A percentile compares a stretch with the other conserved stretches of the same genome.
These are phyloP conservation scores for Clarireedia sp. DNA, from an alignment of 2,329 filamentous ascomycete genomes.

Conservation along the genomic window DNA sequence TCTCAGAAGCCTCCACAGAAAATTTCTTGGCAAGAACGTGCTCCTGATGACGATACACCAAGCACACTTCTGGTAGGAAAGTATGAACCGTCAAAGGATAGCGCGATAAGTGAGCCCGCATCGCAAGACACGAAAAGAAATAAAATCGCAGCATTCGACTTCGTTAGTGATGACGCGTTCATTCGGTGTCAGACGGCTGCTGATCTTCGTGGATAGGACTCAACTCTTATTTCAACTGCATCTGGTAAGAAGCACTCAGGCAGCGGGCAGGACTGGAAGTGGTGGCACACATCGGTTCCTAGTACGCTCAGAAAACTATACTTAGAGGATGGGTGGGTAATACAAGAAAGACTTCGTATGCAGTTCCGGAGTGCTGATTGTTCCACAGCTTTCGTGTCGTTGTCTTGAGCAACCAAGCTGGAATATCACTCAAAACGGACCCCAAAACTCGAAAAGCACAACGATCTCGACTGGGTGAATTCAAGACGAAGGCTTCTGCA, in stretches of 20 bases:
- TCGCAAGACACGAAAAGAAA: constrained; percentile 31
- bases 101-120: constrained; percentile 7
- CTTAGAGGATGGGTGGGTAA: constrained; percentile 52
- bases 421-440: constrained; percentile 65
- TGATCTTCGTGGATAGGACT: constrained; percentile 50
- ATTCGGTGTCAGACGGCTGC: background rate
- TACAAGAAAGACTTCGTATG: constrained; percentile 5
- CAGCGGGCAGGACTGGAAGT: constrained; percentile 78
- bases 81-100: constrained; percentile 44
- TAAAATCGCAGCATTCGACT: constrained; percentile 67
- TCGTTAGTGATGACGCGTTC: constrained; percentile 35
- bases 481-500: constrained; percentile 70
- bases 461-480: constrained; percentile 63
- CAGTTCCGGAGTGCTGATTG: constrained; percentile 1
- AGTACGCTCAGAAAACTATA: constrained; percentile 58
- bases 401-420: constrained; percentile 84
- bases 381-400: constrained; percentile 59
- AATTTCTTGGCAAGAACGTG: constrained; percentile 62
- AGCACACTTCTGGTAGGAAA: constrained; percentile 67
- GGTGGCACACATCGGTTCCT: constrained; percentile 76
- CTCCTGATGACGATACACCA: constrained; percentile 40
- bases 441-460: constrained; percentile 60
- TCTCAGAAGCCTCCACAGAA: constrained; percentile 78
- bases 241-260: constrained; percentile 74
- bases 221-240: constrained; percentile 71